Percentiles rank a stretch among this genome's conserved stretches.
Conservation (phyloP, 2,329 filamentous ascomycete genomes). For the Penicillium sp. region DNA sequence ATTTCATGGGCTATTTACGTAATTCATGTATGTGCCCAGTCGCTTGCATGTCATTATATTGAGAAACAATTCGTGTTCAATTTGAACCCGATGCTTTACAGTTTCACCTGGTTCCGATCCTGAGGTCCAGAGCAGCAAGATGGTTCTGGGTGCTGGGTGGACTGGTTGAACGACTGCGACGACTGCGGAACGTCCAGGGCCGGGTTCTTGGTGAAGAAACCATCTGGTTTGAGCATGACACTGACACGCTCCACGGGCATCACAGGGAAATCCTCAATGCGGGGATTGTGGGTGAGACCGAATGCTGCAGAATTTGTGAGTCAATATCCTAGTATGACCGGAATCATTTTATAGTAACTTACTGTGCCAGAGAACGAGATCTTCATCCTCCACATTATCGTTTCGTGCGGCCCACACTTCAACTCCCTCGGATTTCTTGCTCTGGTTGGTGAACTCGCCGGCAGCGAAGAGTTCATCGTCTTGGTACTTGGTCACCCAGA, state of each 20-base stretch:
- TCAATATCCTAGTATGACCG: not conserved
- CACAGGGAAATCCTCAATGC: conserved; percentile 70
- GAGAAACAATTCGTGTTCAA: not conserved
- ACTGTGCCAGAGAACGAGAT: conserved; percentile 49
- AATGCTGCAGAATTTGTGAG: conserved; percentile 40
- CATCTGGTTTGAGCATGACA: conserved; percentile 56
- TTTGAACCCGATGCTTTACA: conserved; percentile 21
- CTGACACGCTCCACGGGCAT: conserved; percentile 66
- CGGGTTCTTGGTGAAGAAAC: conserved; percentile 59
- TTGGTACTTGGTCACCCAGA: conserved; percentile 61
- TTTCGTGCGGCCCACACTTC: conserved; percentile 57
- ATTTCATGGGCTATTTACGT: conserved; percentile 2
- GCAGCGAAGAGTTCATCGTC: conserved; percentile 61
- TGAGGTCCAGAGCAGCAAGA: conserved; percentile 31
- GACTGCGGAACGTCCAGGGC: conserved; percentile 55
- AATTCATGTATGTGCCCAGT: not conserved
- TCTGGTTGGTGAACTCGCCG: conserved; percentile 60
- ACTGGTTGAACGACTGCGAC: conserved; percentile 49
- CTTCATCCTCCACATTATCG: conserved; percentile 57
- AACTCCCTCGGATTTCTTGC: conserved; percentile 60
- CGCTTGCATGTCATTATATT: not conserved
- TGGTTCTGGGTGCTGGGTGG: conserved; percentile 40
- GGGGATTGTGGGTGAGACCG: conserved; percentile 67
- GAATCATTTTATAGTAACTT: conserved; percentile 24
- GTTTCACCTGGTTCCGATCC: conserved; percentile 35